Conservation (phyloP, 192 early-diverging fungal species). For the Coemansia sp. region DNA sequence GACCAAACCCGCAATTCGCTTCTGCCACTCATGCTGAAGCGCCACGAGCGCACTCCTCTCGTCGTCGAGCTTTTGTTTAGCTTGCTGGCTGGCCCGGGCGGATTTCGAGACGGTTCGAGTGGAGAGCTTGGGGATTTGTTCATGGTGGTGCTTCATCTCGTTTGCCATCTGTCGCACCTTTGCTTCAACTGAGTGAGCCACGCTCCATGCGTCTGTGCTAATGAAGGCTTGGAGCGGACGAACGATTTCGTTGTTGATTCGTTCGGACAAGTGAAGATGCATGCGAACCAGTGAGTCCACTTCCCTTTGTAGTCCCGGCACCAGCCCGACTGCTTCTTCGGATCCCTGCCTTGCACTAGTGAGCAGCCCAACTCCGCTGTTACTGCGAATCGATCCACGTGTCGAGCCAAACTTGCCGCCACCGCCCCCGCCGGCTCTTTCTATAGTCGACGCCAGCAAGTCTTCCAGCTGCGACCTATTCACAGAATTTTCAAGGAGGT, state of each 20-base stretch:
- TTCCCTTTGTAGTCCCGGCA: constrained; percentile 28
- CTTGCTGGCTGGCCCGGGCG: constrained; percentile 33
- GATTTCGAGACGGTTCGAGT: constrained; percentile 37
- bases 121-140: constrained; percentile 44
- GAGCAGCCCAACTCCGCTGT: neutral
- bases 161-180: constrained; percentile 25
- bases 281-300: constrained; percentile 28
- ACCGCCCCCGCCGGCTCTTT: constrained; percentile 17
- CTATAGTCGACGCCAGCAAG: constrained; percentile 26
- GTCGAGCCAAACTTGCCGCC: constrained; percentile 10
- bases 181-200: constrained; percentile 15
- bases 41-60: constrained; percentile 26
- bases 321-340: constrained; percentile 14
- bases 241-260: constrained; percentile 45
- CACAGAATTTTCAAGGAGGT: neutral
- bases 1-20: constrained; percentile 28
- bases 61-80: constrained; percentile 34
- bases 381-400: constrained; percentile 10
- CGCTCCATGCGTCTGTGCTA: constrained; percentile 21
- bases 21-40: constrained; percentile 47
- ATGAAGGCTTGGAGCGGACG: constrained; percentile 28
- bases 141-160: constrained; percentile 36
- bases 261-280: constrained; percentile 38
- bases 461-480: constrained; percentile 43
- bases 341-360: constrained; percentile 1